phyloP scores from a whole-genome alignment of 1,284 basidiomycete species.

The Phenoliferia sp. region DNA sequence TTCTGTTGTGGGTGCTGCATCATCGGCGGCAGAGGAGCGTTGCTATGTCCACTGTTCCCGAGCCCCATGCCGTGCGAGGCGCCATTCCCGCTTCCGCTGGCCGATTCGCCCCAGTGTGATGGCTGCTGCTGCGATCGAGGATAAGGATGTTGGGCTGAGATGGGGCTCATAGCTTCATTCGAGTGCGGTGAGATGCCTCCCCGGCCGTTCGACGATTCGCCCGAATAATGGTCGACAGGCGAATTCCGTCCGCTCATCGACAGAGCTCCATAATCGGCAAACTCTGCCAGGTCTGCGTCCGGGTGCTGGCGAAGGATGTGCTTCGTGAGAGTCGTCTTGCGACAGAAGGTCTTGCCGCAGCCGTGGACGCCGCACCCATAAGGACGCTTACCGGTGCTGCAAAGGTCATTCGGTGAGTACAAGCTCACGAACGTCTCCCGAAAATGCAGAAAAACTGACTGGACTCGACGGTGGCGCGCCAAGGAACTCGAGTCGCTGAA shows the following conservation, averaged over 20 bases:
- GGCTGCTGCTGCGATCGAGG: neutral
- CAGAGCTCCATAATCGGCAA: no score
- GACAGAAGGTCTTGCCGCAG: conserved; percentile 40
- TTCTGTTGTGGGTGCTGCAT: neutral
- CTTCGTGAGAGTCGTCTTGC: conserved; percentile 47
- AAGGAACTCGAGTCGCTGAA: conserved; percentile 54
- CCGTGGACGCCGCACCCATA: conserved; percentile 38
- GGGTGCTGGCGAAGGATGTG: conserved; percentile 44
- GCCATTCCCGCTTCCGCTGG: neutral
- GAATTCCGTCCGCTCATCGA: neutral
- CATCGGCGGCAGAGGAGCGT: neutral
- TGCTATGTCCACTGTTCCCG: neutral
- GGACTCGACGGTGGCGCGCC: conserved; percentile 52
- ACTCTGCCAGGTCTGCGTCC: neutral
- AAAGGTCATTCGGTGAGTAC: neutral
- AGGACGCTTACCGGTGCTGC: conserved; percentile 43
- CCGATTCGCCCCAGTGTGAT: neutral
- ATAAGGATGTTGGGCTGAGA: neutral
- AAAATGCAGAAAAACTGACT: conserved; percentile 32
- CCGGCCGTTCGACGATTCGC: neutral
- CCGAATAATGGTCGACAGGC: neutral
- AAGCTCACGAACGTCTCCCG: neutral
- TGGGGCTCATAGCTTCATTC: neutral
- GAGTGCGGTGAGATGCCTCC: neutral
- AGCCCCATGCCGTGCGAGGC: neutral